A percentile compares a stretch with the other conserved stretches of the same genome.
phyloP scores from a whole-genome alignment of 192 early-diverging fungal genomes.

The Cladochytrium replicatum region DNA sequence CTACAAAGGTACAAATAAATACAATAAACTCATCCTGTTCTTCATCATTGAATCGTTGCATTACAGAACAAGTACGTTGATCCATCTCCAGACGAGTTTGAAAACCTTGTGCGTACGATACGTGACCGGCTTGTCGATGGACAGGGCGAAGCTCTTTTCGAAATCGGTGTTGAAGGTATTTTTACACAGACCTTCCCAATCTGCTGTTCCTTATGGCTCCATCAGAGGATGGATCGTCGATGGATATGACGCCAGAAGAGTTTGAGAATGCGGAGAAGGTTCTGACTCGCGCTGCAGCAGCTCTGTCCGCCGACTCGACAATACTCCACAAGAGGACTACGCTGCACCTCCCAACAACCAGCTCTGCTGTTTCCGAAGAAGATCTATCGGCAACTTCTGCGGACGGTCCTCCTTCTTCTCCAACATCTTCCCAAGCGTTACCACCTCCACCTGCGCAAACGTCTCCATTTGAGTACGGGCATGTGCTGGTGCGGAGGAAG shows the following conservation, averaged over 20 bases:
- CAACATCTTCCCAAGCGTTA: background rate
- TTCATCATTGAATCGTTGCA: no score
- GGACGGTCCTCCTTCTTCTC: background rate
- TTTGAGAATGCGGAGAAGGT: slow-evolving; percentile 16
- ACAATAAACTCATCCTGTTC: no score
- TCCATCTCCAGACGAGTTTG: no score
- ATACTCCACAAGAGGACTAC: slow-evolving; percentile 23
- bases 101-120: slow-evolving; percentile 23
- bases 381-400: slow-evolving; percentile 4
- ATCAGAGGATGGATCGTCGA: slow-evolving; percentile 58
- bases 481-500: slow-evolving; percentile 63
- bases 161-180: slow-evolving; percentile 63
- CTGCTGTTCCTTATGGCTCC: background rate
- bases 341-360: slow-evolving; percentile 3
- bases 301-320: slow-evolving; percentile 26
- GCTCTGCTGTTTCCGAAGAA: no score
- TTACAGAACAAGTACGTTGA: no score
- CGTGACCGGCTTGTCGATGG: slow-evolving; percentile 39
- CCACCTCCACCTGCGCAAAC: slow-evolving; percentile 1
- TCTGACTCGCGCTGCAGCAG: slow-evolving; percentile 16
- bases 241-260: slow-evolving; percentile 47
- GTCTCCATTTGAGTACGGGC: slow-evolving; percentile 11
- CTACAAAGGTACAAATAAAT: no score
- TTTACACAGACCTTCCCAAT: slow-evolving; percentile 1
- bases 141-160: slow-evolving; percentile 66